Evolutionary conservation across 2,329 filamentous ascomycete genomes (phyloP).

Genomic region (Metarhizium humberi): DNA sequence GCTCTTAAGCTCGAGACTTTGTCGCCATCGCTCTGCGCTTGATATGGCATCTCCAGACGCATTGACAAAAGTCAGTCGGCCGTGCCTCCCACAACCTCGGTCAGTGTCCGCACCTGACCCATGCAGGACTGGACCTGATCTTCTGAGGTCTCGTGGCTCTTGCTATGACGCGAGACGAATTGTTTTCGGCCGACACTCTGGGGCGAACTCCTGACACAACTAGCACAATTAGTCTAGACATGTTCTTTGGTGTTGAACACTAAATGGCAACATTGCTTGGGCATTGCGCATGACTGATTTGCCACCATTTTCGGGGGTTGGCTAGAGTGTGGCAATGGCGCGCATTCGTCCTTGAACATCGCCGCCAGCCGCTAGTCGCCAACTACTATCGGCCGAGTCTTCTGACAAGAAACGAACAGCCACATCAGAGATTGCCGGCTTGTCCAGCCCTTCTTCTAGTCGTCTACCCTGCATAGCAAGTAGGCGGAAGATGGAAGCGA

Average conservation of each 20-base stretch:
- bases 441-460: no score
- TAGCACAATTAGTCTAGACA: not conserved
- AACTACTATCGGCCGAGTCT: conserved; percentile 6
- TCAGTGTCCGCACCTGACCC: conserved; percentile 3
- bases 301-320: not conserved
- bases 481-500: no score
- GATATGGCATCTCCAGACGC: not conserved
- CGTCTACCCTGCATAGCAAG: no score
- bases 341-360: not conserved
- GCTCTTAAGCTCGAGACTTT: not conserved
- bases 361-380: conserved; percentile 2
- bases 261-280: not conserved
- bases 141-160: conserved; percentile 4
- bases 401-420: no score
- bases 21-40: not conserved
- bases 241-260: no score
- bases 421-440: no score
- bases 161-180: conserved; percentile 1
- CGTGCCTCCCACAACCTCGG: conserved; percentile 4
- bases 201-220: not conserved
- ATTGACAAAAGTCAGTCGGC: conserved; percentile 2
- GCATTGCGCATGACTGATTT: not conserved
- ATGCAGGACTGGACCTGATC: not conserved
- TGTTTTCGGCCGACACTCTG: conserved; percentile 4
- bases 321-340: not conserved